Conservation (phyloP, 2,329 filamentous ascomycete genomes). For the Aspergillus sp. region DNA sequence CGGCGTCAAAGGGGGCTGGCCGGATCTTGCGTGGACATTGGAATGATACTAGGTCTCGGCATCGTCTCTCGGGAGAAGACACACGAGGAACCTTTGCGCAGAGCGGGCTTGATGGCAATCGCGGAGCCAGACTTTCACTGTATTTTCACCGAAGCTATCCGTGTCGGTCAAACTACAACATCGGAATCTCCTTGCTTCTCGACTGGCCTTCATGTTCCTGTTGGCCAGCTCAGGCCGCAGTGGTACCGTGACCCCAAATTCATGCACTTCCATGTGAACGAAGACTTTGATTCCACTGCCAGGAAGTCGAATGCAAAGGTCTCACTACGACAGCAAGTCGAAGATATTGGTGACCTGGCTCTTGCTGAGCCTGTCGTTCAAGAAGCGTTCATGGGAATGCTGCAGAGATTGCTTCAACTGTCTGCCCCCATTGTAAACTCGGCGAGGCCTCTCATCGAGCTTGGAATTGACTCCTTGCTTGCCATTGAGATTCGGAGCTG, state of each 20-base stretch:
- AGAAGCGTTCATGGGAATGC: neutral
- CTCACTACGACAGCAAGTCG: neutral
- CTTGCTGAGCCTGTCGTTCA: neutral
- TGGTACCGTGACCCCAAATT: neutral
- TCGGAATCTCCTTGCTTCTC: neutral
- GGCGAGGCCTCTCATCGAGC: neutral
- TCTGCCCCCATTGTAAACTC: neutral
- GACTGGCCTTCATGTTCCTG: neutral
- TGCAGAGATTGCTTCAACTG: neutral
- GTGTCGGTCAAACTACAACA: neutral
- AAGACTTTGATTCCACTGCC: neutral
- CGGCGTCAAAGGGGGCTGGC: neutral
- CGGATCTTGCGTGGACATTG: neutral
- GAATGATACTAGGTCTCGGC: neutral
- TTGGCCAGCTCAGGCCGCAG: neutral
- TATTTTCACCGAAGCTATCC: neutral
- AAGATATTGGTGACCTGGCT: neutral
- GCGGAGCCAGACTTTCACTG: neutral
- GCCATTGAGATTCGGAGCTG: neutral
- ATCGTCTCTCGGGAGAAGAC: neutral
- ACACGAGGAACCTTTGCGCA: neutral
- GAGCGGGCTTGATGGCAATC: neutral
- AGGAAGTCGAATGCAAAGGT: too few relatives aligned
- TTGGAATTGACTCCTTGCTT: neutral
- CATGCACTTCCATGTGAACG: neutral